These are phyloP conservation scores for Polychaeton citri DNA, from an alignment of 2,329 filamentous ascomycete genomes.

Conservation along the genomic window DNA sequence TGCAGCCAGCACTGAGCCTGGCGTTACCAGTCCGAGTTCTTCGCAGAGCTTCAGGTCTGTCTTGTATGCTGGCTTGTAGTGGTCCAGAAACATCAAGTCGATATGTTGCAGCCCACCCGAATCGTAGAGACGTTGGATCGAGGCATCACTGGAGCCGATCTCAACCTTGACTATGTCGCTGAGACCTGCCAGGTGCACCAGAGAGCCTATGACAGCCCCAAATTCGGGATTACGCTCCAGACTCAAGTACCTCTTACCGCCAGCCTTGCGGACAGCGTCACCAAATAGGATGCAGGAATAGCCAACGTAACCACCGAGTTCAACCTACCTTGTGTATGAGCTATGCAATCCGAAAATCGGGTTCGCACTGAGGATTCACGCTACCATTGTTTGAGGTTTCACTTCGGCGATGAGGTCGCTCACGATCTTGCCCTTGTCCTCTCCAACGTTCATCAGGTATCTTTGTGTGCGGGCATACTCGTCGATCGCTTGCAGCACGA, in stretches of 20 bases:
- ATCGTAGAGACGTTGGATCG: conserved; percentile 46
- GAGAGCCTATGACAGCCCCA: conserved; percentile 51
- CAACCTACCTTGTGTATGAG: conserved; percentile 35
- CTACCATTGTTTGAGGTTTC: conserved; percentile 53
- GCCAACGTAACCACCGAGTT: conserved; percentile 69
- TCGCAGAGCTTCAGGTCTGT: conserved; percentile 67
- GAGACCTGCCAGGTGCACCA: conserved; percentile 66
- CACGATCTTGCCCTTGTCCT: conserved; percentile 60
- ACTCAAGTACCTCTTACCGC: conserved; percentile 54
- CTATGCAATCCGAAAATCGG: conserved; percentile 1
- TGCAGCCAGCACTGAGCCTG: conserved; percentile 51
- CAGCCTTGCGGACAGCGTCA: conserved; percentile 47
- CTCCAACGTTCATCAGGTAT: conserved; percentile 70
- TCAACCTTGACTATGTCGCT: conserved; percentile 55
- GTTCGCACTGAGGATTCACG: neutral
- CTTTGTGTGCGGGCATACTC: conserved; percentile 52
- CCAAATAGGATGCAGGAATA: conserved; percentile 71
- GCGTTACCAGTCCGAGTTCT: conserved; percentile 49
- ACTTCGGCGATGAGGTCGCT: conserved; percentile 52
- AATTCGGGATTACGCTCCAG: conserved; percentile 65
- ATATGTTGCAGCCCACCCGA: conserved; percentile 43
- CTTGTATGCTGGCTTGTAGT: conserved; percentile 65
- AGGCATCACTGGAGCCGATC: conserved; percentile 55
- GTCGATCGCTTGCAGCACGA: conserved; percentile 57
- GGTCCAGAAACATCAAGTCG: conserved; percentile 67